A percentile compares a stretch with the other conserved stretches of the same genome.
Conservation (phyloP, 78 protist genomes). For the Diacronema lutheri region DNA sequence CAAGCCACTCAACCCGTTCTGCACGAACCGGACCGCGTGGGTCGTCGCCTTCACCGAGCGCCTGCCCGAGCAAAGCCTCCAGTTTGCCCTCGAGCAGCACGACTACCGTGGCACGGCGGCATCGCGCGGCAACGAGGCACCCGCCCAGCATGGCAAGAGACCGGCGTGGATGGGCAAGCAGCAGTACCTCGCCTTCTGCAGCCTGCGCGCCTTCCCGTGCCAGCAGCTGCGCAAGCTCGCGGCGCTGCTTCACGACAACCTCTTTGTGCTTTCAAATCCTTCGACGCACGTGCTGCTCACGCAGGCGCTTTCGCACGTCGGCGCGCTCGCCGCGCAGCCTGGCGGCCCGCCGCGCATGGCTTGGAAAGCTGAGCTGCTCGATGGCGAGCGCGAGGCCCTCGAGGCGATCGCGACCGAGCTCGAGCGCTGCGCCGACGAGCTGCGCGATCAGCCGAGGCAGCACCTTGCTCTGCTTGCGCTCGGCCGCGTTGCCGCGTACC, state of each 20-base stretch:
- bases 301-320: too few species aligned
- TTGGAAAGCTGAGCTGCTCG: too few species aligned
- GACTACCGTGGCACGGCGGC: background rate
- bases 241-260: too few species aligned
- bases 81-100: background rate
- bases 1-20: slow-evolving; percentile 13
- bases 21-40: too few species aligned
- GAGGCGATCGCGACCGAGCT: too few species aligned
- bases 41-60: background rate
- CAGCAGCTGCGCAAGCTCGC: slow-evolving; percentile 14
- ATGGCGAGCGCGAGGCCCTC: too few species aligned
- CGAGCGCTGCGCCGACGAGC: background rate
- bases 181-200: background rate
- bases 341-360: too few species aligned
- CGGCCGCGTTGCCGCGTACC: background rate
- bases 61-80: background rate
- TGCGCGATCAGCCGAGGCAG: background rate
- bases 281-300: too few species aligned
- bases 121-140: background rate
- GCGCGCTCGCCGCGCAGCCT: too few species aligned
- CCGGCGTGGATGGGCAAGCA: slow-evolving; percentile 5
- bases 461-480: background rate
- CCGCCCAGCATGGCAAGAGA: background rate
- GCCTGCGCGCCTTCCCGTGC: slow-evolving; percentile 18
- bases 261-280: too few species aligned